Evolutionary conservation across 139 green algal species (phyloP).

Genomic region (Astrephomene gubernaculifera): DNA sequence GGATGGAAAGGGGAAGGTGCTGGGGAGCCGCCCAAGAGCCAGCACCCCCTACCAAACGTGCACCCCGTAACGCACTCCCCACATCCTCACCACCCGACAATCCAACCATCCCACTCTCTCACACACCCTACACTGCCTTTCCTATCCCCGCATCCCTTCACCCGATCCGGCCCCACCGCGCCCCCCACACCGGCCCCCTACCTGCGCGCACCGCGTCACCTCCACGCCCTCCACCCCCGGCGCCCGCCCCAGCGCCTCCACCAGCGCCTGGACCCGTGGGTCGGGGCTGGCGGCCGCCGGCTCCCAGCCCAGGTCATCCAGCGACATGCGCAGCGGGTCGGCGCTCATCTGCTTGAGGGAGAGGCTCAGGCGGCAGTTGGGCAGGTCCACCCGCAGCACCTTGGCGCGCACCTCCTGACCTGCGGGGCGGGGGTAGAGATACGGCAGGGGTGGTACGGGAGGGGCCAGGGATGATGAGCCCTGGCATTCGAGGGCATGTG

Average conservation of each 20-base stretch:
- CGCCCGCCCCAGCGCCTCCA: not conserved
- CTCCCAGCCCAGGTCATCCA: slow-evolving; percentile 35
- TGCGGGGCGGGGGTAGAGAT: slow-evolving; percentile 9
- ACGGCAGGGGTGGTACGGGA: not conserved
- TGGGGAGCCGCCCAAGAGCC: too few relatives aligned
- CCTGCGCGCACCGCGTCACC: not conserved
- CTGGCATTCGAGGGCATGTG: too few relatives aligned
- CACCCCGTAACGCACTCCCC: too few relatives aligned
- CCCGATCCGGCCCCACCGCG: too few relatives aligned
- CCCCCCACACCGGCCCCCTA: too few relatives aligned
- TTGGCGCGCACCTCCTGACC: slow-evolving; percentile 43
- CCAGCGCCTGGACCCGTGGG: not conserved
- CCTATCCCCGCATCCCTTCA: too few relatives aligned
- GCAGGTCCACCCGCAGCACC: slow-evolving; percentile 43
- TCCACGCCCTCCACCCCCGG: not conserved
- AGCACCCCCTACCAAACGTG: too few relatives aligned
- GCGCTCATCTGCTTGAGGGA: slow-evolving; percentile 48
- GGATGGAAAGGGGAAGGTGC: too few relatives aligned
- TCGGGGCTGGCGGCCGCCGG: not conserved
- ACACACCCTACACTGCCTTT: too few relatives aligned
- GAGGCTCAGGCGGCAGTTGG: slow-evolving; percentile 49
- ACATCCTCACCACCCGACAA: too few relatives aligned
- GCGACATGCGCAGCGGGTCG: slow-evolving; percentile 28
- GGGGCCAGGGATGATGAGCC: not conserved
- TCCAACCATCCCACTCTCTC: too few relatives aligned